phyloP scores from a whole-genome alignment of 768 basidiomycete species.

The Boletus sensibilis region DNA sequence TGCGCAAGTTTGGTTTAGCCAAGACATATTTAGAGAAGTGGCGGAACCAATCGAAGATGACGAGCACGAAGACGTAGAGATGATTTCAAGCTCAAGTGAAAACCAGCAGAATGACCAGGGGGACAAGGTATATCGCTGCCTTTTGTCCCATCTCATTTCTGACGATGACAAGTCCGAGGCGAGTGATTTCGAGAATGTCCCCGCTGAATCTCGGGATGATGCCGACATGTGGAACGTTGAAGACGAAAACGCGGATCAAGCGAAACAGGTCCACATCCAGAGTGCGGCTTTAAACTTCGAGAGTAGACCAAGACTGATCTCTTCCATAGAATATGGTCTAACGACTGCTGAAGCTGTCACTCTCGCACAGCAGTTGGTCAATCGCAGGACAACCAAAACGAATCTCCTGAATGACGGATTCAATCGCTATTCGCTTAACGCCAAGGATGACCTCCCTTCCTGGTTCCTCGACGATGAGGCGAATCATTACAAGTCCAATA shows the following conservation, averaged over 20 bases:
- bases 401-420: conserved; percentile 94
- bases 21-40: conserved; percentile 74
- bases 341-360: conserved; percentile 88
- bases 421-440: conserved; percentile 87
- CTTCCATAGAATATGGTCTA: conserved; percentile 67
- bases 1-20: conserved; percentile 93
- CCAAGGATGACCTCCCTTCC: conserved; percentile 86
- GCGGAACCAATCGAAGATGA: conserved; percentile 36
- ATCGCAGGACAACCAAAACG: conserved; percentile 84
- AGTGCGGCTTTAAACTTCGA: conserved; percentile 45
- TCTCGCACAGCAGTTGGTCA: conserved; percentile 87
- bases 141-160: conserved; percentile 3
- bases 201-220: conserved; percentile 56
- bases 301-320: conserved; percentile 2
- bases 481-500: conserved; percentile 89
- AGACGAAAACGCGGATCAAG: conserved; percentile 70
- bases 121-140: conserved; percentile 24
- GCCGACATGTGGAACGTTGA: conserved; percentile 79
- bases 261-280: conserved; percentile 60
- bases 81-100: conserved; percentile 30
- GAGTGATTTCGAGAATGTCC: conserved; percentile 72
- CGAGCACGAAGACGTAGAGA: conserved; percentile 25
- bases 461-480: conserved; percentile 99
- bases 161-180: conserved; percentile 19
- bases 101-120: conserved; percentile 31